Base-by-base conservation (phyloP, 2,329 filamentous ascomycete genomes). In the Purpureocillium takamizusanense region DNA sequence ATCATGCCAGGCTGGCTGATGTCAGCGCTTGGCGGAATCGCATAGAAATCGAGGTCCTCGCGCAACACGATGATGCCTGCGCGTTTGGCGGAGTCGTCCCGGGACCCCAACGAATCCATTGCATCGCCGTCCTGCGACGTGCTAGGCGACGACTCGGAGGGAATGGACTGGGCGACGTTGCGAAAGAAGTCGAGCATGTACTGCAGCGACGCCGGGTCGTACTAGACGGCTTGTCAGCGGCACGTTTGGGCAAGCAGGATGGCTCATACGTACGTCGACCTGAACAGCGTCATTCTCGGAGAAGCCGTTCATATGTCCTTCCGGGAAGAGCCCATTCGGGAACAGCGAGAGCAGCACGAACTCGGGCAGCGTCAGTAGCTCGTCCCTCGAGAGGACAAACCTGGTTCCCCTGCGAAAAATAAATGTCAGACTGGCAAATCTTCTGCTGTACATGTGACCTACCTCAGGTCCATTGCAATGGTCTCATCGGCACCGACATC, bases 181-280 rank as follows among this genome's bases (percentile, higher is more conserved):
- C 92, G 84, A 70, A 98, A 98, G 65, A 98, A 98, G 54, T 95
- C 90, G 47, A 98, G 78, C 92, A 98, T 98, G 67, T 97, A 98
- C 65, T 97, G 88, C 39, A 98, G 77, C 35, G 90, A 97, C 38
- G 82, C 81, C 17, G 92, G 90, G 62, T 98, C 92, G 67, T 97
- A 98, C 92, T 98, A 67, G 51, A 30, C 14, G 13, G 15, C 13
- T 12, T 7, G 4, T 28, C 25, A 40, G 17, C 27, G 5, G 28
- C 7, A 15, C 12, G 5, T 12, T 4, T 27, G 28, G n/a, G 18
- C 12, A 27, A 33, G n/a, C 12, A 27, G 12, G 8, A 16, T 14
- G 13, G 15, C 12, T 23, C 23, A 35, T 23, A 16, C 87, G 72
- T 73, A 98, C 92, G 73, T 98, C 92, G 56, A 98, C 90, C 61